Base-by-base conservation (phyloP, 2,329 filamentous ascomycete species). In the Fusarium staphyleae region DNA sequence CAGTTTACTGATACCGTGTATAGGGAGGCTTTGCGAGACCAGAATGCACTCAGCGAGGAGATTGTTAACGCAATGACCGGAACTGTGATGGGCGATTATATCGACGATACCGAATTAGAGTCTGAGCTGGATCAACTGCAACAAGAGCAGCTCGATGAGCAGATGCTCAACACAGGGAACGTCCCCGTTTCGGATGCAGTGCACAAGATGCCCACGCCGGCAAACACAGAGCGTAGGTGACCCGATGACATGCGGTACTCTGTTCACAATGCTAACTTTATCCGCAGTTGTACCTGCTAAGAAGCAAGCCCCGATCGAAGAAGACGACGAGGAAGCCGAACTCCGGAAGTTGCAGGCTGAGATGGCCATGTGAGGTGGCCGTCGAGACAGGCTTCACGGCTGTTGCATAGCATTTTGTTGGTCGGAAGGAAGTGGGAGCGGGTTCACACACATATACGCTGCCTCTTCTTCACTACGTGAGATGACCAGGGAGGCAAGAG, bases 281-380 rank as follows among this genome's bases (percentile, higher is more conserved):
- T n/a, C 14, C 37, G 39, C 41, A 75, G 73, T 70, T 47, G 59
- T 74, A 22, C 66, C 72, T 26, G 68, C 48, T 61, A 72, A 68
- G 66, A 70, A 67, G 49, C 66, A 84, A 64, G 76, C 77, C 56
- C 28, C 28, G 3, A 72, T 71, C 64, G 87, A 89, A 71, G 91
- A 96, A 74, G 93, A 97, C 74, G 93, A 98, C 81, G 95, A 98
- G 72, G 93, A 98, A 75, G 93, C 88, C 68, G 93, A 98, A 78
- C 80, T 98, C 70, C 86, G 89, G 75, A 97, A 95, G 77, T 76
- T 99, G 66, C 92, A 96, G 73, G 93, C 91, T 29, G 93, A 97
- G 76, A 98, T 98, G 93, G 93, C 93, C 62, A 96, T 97, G 88
- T 96, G 70, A 81, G 51, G 36, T 15, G 35, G 42, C 33, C 14